Conservation (phyloP, 345 rosid genomes). For the Euphorbia tirucalli region DNA sequence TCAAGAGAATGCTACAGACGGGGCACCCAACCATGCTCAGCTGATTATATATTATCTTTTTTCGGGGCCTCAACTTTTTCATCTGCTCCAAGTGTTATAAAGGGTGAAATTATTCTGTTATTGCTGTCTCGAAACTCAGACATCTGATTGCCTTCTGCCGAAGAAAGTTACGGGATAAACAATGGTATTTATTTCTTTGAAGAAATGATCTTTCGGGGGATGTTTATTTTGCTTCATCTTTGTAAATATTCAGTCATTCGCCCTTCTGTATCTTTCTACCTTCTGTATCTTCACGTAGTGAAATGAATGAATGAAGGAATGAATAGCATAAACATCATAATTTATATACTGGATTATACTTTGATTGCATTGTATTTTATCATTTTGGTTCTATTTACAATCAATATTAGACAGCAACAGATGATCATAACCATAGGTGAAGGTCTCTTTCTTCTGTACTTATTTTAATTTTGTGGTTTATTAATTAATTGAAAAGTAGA, state of each 20-base stretch:
- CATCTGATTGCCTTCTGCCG: neutral
- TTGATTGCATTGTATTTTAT: no score
- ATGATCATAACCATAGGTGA: no score
- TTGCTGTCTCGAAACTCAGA: slow-evolving; percentile 2
- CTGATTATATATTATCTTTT: slow-evolving; percentile 29
- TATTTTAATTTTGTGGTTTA: no score
- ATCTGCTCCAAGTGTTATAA: neutral
- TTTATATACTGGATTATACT: neutral
- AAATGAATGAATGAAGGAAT: no score
- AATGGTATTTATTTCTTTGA: neutral
- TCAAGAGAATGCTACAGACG: slow-evolving; percentile 91
- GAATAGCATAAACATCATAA: neutral
- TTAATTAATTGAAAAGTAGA: no score
- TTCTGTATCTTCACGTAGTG: neutral
- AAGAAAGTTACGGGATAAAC: neutral
- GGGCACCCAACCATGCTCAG: slow-evolving; percentile 95
- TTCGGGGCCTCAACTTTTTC: slow-evolving; percentile 7
- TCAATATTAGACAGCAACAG: no score
- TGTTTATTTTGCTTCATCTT: neutral
- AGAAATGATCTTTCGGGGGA: neutral
- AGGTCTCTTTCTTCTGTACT: no score
- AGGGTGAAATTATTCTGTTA: neutral
- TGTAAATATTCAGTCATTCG: neutral
- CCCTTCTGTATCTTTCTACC: neutral
- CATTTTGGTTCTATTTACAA: no score